Base-by-base conservation (phyloP, 495 filamentous ascomycete species). In the Penicillium taxi region DNA sequence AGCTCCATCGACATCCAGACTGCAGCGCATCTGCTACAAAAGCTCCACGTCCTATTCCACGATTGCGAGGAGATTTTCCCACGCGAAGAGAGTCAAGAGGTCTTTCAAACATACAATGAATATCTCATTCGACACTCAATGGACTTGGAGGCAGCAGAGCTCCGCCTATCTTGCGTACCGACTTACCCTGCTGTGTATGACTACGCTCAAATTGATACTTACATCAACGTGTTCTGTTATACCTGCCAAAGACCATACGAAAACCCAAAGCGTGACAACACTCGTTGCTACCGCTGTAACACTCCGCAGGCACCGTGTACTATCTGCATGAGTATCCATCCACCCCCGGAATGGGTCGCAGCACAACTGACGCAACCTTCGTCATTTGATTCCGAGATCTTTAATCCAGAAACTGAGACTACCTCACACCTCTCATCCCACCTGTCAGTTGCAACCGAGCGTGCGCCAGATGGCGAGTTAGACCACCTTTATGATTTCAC, bases 101-200 rank as follows among this genome's bases (percentile, higher is more conserved):
- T 85, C 26, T 68, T 84, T 39, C 65, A 72, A 19, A 67, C 76
- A 24, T 81, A 84, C 49, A 80, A 86, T 49, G 64, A 69, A 20
- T 73, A 76, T 4, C 73, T 88, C 1, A 68, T 76, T 47, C 64
- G 58, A 26, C 73, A 84, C 47, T 71, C 72, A 27, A 71, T 86
- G 52, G 78, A 80, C 48, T 52, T 75, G 24, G 78, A 84, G 49
- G 81, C 84, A 14, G 70, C 80, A 5, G 66, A 81, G 20, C 68
- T 88, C 9, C 80, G 83, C 3, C 77, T 84, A 19, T 63, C 81
- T 18, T 82, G 76, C 41, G 72, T 73, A 48, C 32, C 76, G 49
- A 59, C 68, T 13, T 84, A 82, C 49, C 67, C 74, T 1, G 55
- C 74, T 7, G 70, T 88, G 9, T 80, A 78, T 42, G 67, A 71